Evolutionary conservation across 495 filamentous ascomycete genomes (phyloP).

Genomic region (Polyplosphaeria fusca): DNA sequence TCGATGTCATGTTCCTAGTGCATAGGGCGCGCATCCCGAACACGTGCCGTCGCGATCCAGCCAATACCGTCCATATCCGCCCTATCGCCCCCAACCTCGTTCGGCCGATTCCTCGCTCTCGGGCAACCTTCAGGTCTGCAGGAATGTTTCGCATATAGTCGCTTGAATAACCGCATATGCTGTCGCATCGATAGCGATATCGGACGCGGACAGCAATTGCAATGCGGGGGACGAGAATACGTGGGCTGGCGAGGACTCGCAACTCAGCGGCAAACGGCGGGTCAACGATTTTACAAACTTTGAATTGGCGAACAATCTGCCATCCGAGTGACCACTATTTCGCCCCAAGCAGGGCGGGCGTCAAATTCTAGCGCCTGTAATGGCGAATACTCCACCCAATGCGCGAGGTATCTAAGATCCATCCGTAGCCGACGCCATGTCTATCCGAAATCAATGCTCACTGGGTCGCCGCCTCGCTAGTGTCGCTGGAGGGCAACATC

Average conservation of each 20-base stretch:
- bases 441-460: conserved; percentile 8
- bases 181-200: too few species aligned
- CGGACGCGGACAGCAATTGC: too few species aligned
- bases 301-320: conserved; percentile 1
- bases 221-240: too few species aligned
- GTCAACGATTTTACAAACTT: neutral
- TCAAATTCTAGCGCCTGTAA: neutral
- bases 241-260: too few species aligned
- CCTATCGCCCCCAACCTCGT: too few species aligned
- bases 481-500: conserved; percentile 3
- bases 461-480: neutral
- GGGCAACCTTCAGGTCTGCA: too few species aligned
- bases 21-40: conserved; percentile 10
- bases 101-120: too few species aligned
- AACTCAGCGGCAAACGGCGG: conserved; percentile 10
- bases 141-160: too few species aligned
- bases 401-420: too few species aligned
- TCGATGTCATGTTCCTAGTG: conserved; percentile 7
- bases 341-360: neutral
- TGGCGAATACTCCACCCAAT: too few species aligned
- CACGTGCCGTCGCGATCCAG: conserved; percentile 17
- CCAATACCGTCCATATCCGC: conserved; percentile 17
- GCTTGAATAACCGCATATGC: too few species aligned
- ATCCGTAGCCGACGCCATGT: neutral
- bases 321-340: neutral